Conservation (phyloP, 306 rosid species). For the Quercus aquifolioides region DNA sequence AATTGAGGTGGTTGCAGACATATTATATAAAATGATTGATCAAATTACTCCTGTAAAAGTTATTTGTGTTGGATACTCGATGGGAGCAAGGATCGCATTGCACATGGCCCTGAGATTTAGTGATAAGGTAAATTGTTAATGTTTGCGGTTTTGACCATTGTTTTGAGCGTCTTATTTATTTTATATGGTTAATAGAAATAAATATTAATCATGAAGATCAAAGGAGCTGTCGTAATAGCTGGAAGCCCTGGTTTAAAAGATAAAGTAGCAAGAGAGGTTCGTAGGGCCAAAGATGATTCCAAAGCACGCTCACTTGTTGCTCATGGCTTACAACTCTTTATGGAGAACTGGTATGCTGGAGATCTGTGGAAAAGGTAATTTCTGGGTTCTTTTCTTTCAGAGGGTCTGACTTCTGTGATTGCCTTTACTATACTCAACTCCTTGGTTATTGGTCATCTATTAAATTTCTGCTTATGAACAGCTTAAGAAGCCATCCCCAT, state of each 20-base stretch:
- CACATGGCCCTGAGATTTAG: constrained; percentile 71
- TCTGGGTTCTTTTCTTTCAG: constrained; percentile 8
- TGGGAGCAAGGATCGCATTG: constrained; percentile 92
- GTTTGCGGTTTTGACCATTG: constrained; percentile 7
- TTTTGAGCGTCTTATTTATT: constrained; percentile 8
- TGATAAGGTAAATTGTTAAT: constrained; percentile 46
- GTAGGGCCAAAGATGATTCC: constrained; percentile 79
- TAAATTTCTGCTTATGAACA: constrained; percentile 30
- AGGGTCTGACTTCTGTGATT: constrained; percentile 17
- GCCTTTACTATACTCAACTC: constrained; percentile 10
- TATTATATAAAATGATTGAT: constrained; percentile 45
- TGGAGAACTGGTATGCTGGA: constrained; percentile 79
- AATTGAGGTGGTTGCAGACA: constrained; percentile 55
- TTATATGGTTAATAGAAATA: constrained; percentile 12
- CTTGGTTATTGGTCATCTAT: background rate
- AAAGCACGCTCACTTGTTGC: constrained; percentile 52
- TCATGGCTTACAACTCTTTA: constrained; percentile 69
- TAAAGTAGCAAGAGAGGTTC: constrained; percentile 59
- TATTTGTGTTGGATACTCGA: constrained; percentile 79
- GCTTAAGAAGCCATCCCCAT: constrained; percentile 86
- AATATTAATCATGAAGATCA: constrained; percentile 49
- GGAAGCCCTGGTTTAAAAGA: constrained; percentile 91
- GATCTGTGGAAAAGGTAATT: constrained; percentile 76
- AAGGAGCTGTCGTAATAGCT: constrained; percentile 76
- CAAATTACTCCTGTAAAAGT: constrained; percentile 58